Evolutionary conservation across 2,329 filamentous ascomycete species (phyloP), one percentile per base, ranked within the genome.

Genomic region (Juglanconis juglandina): DNA sequence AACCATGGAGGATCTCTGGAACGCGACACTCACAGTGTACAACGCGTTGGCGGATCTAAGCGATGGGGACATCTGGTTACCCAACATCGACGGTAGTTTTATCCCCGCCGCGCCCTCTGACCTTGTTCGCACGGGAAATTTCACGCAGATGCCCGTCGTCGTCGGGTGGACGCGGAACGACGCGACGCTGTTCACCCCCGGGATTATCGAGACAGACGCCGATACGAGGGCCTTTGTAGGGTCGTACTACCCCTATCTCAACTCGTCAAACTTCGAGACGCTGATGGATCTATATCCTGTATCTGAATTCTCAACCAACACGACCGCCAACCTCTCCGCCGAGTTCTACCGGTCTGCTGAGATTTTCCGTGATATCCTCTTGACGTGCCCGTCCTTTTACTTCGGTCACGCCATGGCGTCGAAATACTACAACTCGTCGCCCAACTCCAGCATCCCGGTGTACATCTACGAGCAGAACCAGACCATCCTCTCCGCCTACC

Each of bases 391-490:
- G 4, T 42, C 37, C 24, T 53, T 53, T 17, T 53, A 53, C 52
- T 53, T 53, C 10, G 39, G 52, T 14, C 52, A 53, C n/a, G 52
- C 52, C 30, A 53, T 53, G 52, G 52, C 52, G 17, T 30, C 5
- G 52, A 53, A 53, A 17, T 53, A 53, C 17, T 33, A 41, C 13
- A n/a, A 33, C 24, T n/a, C 1, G 1, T 33, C 17, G 1, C 9
- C 14, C 17, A 53, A 37, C 39, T 33, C 52, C 24, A 46, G 17
- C 39, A 46, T 53, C 24, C 52, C 52, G 11, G 52, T 53, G 3
- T 53, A 44, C 30, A 30, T 53, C 1, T 53, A 53, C 24, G 52
- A 53, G 24, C 52, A 54, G 35, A 54, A 54, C 41, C 52, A 54
- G 39, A 53, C 52, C 17, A 54, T 54, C 13, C 52, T 46, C 52